Evolutionary conservation across 2,329 filamentous ascomycete genomes (phyloP), one percentile per base, ranked within the genome.

Genomic region (Setomelanomma holmii): DNA sequence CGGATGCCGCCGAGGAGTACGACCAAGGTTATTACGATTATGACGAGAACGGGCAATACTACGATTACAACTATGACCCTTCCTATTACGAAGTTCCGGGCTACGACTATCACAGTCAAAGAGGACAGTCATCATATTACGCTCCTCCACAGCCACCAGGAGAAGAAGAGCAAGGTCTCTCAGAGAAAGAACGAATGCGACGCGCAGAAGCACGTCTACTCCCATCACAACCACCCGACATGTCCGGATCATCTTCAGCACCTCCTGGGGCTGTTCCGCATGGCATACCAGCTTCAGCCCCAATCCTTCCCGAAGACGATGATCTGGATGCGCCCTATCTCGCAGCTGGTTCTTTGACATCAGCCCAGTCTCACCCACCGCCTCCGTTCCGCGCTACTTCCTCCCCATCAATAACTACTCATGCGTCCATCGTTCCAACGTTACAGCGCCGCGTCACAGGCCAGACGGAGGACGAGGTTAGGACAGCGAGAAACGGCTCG

Each of bases 141-240:
- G 68, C 71, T 4, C 84, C 84, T 4, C 86, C 88, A n/a, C 78
- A 83, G 23, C 63, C 87, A 30, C 20, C 41, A 16, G n/a, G n/a
- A n/a, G 77, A 80, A 10, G 77, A 82, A 11, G 86, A 91, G 49
- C 83, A 84, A 53, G 81, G 78, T 4, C 77, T 92, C 24, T 86
- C 88, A 11, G 95, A 98, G 58, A 97, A 97, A 74, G 88, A 96
- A 53, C 86, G 88, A 42, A 77, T 95, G 52, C 85, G 88, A 40
- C 85, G 85, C 52, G 91, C 91, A 35, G 93, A 97, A 75, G 84
- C 88, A 60, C 84, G 87, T 40, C 78, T 97, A 4, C 76, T 97
- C 19, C 93, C 93, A 2, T 96, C 92, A 67, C 87, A 87, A 64
- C 93, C 90, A 12, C 84, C 89, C 11, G 79, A 77, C 27, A 63